These are phyloP conservation scores for Heliocybe sulcata DNA, from an alignment of 1,284 basidiomycete genomes.

Conservation along the genomic window DNA sequence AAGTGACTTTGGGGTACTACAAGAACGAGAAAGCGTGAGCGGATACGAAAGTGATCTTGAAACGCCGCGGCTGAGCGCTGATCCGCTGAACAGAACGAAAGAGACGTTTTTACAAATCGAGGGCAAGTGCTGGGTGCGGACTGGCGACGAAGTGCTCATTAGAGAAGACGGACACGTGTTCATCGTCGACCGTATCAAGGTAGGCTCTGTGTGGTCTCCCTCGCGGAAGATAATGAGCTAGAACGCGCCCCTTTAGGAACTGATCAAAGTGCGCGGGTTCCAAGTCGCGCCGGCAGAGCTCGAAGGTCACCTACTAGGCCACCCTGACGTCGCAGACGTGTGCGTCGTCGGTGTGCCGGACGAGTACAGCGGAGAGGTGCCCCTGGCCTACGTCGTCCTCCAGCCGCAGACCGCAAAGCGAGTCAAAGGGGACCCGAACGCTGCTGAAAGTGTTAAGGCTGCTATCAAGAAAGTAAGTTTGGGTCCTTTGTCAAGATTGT, in stretches of 20 bases:
- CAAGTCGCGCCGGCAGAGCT: constrained; percentile 42
- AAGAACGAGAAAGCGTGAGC: constrained; percentile 36
- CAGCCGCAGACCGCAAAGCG: constrained; percentile 33
- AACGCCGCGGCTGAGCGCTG: too few species aligned
- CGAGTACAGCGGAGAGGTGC: constrained; percentile 75
- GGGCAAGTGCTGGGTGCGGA: constrained; percentile 31
- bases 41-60: background rate
- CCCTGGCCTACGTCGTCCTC: constrained; percentile 64
- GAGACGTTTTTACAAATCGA: constrained; percentile 1
- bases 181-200: constrained; percentile 39
- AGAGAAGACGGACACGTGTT: constrained; percentile 31
- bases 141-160: constrained; percentile 36
- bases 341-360: constrained; percentile 75
- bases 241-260: constrained; percentile 32
- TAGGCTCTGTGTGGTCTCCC: constrained; percentile 6
- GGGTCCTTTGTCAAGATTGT: background rate
- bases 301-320: constrained; percentile 59
- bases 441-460: constrained; percentile 33
- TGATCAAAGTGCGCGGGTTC: constrained; percentile 61
- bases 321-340: constrained; percentile 60
- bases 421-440: constrained; percentile 24
- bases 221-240: background rate
- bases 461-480: constrained; percentile 38
- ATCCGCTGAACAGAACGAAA: background rate
- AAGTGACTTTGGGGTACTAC: constrained; percentile 34